Evolutionary conservation across 1,284 basidiomycete species (phyloP).

Genomic region (Austroboletus novae-zelandiae): DNA sequence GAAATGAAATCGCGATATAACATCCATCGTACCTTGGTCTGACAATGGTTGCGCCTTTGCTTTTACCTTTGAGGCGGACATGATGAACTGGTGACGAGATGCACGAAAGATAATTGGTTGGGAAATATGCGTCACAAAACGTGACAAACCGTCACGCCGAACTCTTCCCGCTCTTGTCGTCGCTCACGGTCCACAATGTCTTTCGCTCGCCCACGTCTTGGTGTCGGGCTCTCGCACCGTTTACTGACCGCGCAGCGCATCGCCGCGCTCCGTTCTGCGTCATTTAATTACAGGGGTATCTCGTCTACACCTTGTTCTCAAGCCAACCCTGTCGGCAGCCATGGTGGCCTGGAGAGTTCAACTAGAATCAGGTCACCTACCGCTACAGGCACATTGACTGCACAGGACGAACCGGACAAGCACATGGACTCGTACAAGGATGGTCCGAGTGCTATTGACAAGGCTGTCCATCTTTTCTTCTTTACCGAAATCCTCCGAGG

Average conservation of each 20-base stretch:
- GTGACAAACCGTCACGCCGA: slow-evolving; percentile 40
- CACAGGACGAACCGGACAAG: slow-evolving; percentile 47
- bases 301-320: slow-evolving; percentile 23
- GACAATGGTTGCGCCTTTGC: slow-evolving; percentile 52
- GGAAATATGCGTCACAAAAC: slow-evolving; percentile 21
- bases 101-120: slow-evolving; percentile 50
- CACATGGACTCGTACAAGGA: slow-evolving; percentile 66
- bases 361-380: slow-evolving; percentile 35
- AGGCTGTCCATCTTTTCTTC: slow-evolving; percentile 96
- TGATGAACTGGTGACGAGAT: slow-evolving; percentile 36
- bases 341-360: slow-evolving; percentile 23
- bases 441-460: slow-evolving; percentile 90
- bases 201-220: slow-evolving; percentile 34
- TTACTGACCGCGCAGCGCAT: slow-evolving; percentile 24
- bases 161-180: slow-evolving; percentile 8
- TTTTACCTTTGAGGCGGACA: slow-evolving; percentile 49
- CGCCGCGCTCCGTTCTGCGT: slow-evolving; percentile 33
- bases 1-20: slow-evolving; percentile 1
- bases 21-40: slow-evolving; percentile 62
- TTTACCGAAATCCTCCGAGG: slow-evolving; percentile 98
- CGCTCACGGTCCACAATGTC: slow-evolving; percentile 46
- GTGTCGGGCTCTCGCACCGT: slow-evolving; percentile 35
- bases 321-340: slow-evolving; percentile 21
- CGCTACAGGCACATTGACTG: slow-evolving; percentile 38
- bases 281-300: slow-evolving; percentile 43